Base-by-base conservation (phyloP, 768 basidiomycete species). In the Leccinellum rugosiceps region DNA sequence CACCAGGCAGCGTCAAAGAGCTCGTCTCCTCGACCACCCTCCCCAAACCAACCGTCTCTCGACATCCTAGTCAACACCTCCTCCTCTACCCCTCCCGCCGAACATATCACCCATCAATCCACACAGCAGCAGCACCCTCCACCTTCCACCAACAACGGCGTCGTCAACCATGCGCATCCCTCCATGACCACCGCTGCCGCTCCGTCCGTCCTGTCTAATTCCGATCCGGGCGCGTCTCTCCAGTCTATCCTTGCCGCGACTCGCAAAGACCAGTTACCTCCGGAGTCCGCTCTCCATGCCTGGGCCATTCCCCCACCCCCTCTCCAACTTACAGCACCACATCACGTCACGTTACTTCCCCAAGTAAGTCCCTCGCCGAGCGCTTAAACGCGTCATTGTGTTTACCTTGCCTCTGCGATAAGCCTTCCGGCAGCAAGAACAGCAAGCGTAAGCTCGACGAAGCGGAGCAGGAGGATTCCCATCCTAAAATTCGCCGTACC, bases 401-500 rank as follows among this genome's bases (percentile, higher is more conserved):
- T 59, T 67, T 53, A 65, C 65, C 67, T 50, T 52, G 64, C 59
- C 51, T 30, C 23, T 57, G 44, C 65, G 62, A 62, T 63, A 60
- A 63, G 60, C 66, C 71, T 17, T 68, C 71, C 7, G 62, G 75
- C 55, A 68, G 66, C 52, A 77, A 83, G 35, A 77, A 80, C 32
- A 78, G 78, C 43, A 92, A 92, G 74, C 89, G 90, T 61, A 92
- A 91, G 71, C 77, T 90, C 21, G 90, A 92, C 38, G 72, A 78
- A 50, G 80, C 82, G 15, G 75, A 81, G 5, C 81, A 82, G 32
- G 77, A 81, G 3, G 87, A 90, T 60, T 72, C 76, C 26, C 88
- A 91, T 63, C 80, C 76, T 63, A 92, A 92, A 78, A 92, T 92
- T 68, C 83, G 90, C 56, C 87, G 90, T 65, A 88, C 90, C 63